Evolutionary conservation across 2,329 filamentous ascomycete species (phyloP), one percentile per base, ranked within the genome.

Genomic region (Furcasterigmium sp.): DNA sequence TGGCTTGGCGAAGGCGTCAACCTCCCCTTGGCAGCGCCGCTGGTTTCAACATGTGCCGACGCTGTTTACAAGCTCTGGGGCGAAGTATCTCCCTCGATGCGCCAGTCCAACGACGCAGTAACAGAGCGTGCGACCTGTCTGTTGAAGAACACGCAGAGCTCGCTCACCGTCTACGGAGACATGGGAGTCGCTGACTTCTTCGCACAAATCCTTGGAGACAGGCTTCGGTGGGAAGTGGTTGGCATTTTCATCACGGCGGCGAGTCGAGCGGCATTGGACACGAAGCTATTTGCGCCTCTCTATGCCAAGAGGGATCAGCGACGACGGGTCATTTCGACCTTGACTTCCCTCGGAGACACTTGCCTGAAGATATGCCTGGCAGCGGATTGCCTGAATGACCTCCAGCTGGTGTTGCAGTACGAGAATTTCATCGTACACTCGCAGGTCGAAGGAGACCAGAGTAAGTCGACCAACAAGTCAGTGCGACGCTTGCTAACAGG

Each of bases 401-500:
- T 73, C 20, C 68, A 72, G 42, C 53, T 72, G 3, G 47, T 69
- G 5, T 46, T 70, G 5, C 69, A 72, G 43, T 72, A 70, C 38
- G 68, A 72, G 42, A 70, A 69, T 20, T 70, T 67, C 28, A 69
- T 71, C n/a, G 51, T 67, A 2, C 65, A 70, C 43, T 65, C 68
- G 0, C 59, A 63, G 26, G 60, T 69, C 2, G 58, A 68, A 46
- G 68, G 68, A 8, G 67, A 70, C 42, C 65, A 69, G 45, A 69
- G 67, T 70, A 51, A 51, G 60, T 49, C n/a, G 13, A 9, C 20
- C 26, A 29, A 32, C 14, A 14, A n/a, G 8, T 26, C 23, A 26
- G 23, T 26, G 23, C 23, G 11, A 7, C 7, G 23, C 11, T 7
- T 26, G 23, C 23, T 7, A 11, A 26, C 23, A 8, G n/a, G 9